Conservation (phyloP, 352 stramenopile genomes). For the Phytophthora pinifolia region DNA sequence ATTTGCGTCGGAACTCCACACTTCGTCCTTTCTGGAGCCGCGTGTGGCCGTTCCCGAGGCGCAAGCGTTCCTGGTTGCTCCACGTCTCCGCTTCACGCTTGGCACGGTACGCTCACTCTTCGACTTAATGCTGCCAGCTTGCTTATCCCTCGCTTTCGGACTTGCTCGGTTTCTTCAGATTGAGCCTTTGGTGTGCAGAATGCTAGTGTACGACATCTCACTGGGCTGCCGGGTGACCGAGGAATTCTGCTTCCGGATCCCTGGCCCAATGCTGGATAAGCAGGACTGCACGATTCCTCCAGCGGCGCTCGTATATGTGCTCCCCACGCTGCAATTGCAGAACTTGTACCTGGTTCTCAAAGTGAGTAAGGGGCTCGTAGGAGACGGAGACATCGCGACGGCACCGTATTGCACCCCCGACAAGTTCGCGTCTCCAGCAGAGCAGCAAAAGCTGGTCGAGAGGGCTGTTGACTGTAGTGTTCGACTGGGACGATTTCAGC, state of each 20-base stretch:
- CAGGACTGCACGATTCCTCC: slow-evolving; percentile 9
- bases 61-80: slow-evolving; percentile 43
- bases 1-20: slow-evolving; percentile 43
- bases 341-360: slow-evolving; percentile 69
- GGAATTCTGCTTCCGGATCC: slow-evolving; percentile 63
- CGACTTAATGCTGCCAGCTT: neutral
- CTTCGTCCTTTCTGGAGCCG: slow-evolving; percentile 43
- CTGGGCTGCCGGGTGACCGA: slow-evolving; percentile 57
- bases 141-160: neutral
- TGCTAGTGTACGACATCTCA: slow-evolving; percentile 65
- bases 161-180: slow-evolving; percentile 34
- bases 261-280: slow-evolving; percentile 24
- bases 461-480: slow-evolving; percentile 41
- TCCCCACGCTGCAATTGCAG: slow-evolving; percentile 49
- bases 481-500: slow-evolving; percentile 53
- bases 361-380: slow-evolving; percentile 59
- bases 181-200: slow-evolving; percentile 57
- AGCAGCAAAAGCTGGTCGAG: slow-evolving; percentile 65
- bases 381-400: slow-evolving; percentile 53
- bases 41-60: slow-evolving; percentile 54
- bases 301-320: slow-evolving; percentile 53
- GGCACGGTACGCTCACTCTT: slow-evolving; percentile 37
- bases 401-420: slow-evolving; percentile 65
- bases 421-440: slow-evolving; percentile 41
- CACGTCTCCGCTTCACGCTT: slow-evolving; percentile 48